Evolutionary conservation across 2,329 filamentous ascomycete genomes (phyloP).

Genomic region (Verticillium albo-atrum): DNA sequence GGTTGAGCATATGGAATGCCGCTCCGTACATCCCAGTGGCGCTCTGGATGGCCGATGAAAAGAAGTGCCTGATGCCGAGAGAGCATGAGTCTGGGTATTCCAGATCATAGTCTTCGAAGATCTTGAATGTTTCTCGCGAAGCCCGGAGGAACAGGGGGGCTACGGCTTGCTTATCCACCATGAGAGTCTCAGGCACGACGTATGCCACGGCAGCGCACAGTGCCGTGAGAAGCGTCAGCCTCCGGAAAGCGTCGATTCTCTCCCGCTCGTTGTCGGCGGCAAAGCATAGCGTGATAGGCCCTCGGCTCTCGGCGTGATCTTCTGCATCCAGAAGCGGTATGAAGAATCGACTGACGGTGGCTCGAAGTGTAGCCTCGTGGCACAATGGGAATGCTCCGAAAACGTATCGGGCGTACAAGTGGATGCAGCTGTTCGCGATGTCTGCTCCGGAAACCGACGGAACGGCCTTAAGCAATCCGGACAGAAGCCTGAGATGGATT

Average conservation of each 20-base stretch:
- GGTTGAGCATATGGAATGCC: constrained; percentile 33
- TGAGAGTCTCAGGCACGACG: constrained; percentile 33
- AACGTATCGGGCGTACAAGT: neutral
- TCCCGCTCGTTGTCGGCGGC: neutral
- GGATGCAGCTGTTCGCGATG: neutral
- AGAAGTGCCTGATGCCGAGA: constrained; percentile 37
- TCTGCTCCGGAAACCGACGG: neutral
- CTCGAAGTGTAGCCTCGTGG: neutral
- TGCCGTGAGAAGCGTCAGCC: constrained; percentile 34
- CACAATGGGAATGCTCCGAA: neutral
- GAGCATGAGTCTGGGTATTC: constrained; percentile 36
- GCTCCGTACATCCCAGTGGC: constrained; percentile 10
- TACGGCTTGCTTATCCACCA: constrained; percentile 31
- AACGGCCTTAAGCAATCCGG: neutral
- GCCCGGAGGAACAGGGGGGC: constrained; percentile 33
- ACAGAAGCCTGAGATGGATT: neutral
- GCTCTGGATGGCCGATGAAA: constrained; percentile 39
- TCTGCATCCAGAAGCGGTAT: neutral
- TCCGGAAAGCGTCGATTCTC: neutral
- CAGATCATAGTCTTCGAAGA: constrained; percentile 34
- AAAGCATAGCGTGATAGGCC: neutral
- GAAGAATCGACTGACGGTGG: neutral
- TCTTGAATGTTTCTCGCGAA: constrained; percentile 29
- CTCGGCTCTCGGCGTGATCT: neutral
- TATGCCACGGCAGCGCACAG: constrained; percentile 27